Base-by-base conservation (phyloP, 2,329 filamentous ascomycete genomes). In the Ramichloridium luteum region DNA sequence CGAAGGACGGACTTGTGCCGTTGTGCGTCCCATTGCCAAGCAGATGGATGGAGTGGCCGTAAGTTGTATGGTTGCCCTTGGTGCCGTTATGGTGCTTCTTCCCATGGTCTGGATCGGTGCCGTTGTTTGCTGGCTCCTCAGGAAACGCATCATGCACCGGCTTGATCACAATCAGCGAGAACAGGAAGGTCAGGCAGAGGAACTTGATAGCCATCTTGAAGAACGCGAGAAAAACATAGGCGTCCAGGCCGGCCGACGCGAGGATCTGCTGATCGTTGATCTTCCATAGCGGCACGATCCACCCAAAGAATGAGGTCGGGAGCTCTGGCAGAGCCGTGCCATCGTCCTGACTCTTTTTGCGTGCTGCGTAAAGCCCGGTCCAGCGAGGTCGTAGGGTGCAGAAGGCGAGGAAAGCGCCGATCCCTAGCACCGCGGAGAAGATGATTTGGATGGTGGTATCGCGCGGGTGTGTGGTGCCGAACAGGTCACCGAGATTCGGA, bases 131-230 rank as follows among this genome's bases (percentile, higher is more conserved):
- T 9, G 44, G 43, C 16, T 47, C 45, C 51, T 69, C 51, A 6
- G 47, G 49, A 46, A 73, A 92, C 37, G 72, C 71, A 36, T 71
- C 68, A 52, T 96, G 92, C 36, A 98, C 80, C 1, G 90, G 92
- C 40, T 79, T 77, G 43, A 98, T 78, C 3, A 98, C 72, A 11
- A 72, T 66, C 20, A 80, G 65, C 16, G 86, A 79, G 49, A 96
- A 84, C 56, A 93, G 74, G 35, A 90, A 72, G 47, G 92, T 80
- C 31, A 80, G 62, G 11, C 72, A 62, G 30, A 96, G 77, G 45
- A 94, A 80, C 40, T 80, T 82, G 43, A 85, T 81, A 9, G 88
- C 79, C 74, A 96, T 90, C 55, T 86, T 92, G 67, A 94, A 96
- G 59, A 98, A 98, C 11, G 79, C 73, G 10, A 98, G 67, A 53